Evolutionary conservation across 805 yeast species (phyloP), one percentile per base, ranked within the genome.

Genomic region (Candida mattraensis): DNA sequence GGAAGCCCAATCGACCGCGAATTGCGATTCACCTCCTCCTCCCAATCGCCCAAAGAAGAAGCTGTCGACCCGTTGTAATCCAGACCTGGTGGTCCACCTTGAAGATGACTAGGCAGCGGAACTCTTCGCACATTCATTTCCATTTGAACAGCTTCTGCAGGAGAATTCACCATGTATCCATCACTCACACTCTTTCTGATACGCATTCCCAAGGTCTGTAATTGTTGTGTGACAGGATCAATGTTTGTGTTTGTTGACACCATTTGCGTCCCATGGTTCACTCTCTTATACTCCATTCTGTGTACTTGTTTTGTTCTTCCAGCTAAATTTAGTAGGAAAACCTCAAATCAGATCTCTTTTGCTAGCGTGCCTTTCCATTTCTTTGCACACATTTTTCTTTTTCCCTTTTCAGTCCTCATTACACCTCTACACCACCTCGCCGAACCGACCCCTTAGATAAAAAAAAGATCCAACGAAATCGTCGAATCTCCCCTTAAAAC

Each of bases 131-230:
- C 37, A 3, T 10, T 7, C 21, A 25, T 26, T 8, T 22, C 25
- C 10, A 18, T n/a, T 13, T 17, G 25, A 15, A 16, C 4, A 7
- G 26, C 24, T 12, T 20, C 20, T 14, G 13, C 24, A 13, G 14
- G 4, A 7, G 17, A 30, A 5, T 11, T 20, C 13, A 14, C 18
- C 34, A 42, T 41, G 48, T 80, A 80, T 1, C 88, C 88, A 28
- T 79, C 78, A 21, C 74, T 67, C 3, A 83, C 76, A 2, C 83
- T 69, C 47, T 80, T 79, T 51, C 91, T 71, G 40, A 83, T 76
- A 44, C 87, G 69, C 87, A 80, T 82, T 0, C 87, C 88, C 5
- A 82, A 52, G 0, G 80, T 70, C 25, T 78, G 70, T 16, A 82
- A 65, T 17, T 64, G 58, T 28, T 58, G 66, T 10, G 57, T 52